phyloP scores from a whole-genome alignment of 495 filamentous ascomycete genomes.

The Penicillium odoratum region DNA sequence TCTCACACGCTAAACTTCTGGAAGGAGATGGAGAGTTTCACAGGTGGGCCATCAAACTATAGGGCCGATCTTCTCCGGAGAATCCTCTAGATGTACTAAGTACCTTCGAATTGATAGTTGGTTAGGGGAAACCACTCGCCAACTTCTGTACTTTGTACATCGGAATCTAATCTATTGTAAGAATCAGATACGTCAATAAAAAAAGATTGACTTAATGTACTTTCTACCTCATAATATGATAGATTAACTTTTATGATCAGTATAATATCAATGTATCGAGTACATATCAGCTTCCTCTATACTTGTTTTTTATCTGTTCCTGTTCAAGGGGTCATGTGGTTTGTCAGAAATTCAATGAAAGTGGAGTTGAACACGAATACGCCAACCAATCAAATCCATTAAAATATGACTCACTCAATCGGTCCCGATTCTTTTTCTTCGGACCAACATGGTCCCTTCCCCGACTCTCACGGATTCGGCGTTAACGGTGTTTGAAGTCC shows the following conservation, averaged over 20 bases:
- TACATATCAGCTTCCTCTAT: neutral
- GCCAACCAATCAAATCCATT: neutral
- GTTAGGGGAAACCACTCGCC: neutral
- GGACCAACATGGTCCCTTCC: conserved; percentile 2
- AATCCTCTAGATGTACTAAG: conserved; percentile 15
- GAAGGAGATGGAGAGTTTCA: conserved; percentile 34
- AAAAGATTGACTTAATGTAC: neutral
- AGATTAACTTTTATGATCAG: neutral
- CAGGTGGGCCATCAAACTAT: conserved; percentile 18
- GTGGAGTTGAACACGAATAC: neutral
- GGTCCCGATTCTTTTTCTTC: conserved; percentile 7
- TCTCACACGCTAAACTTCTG: conserved; percentile 19
- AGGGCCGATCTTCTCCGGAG: conserved; percentile 36
- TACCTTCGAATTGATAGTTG: neutral
- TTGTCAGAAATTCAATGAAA: conserved; percentile 5
- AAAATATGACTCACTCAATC: conserved; percentile 1
- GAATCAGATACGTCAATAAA: neutral
- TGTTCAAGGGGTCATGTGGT: conserved; percentile 1
- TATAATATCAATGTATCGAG: neutral
- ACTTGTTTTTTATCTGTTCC: neutral
- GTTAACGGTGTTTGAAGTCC: conserved; percentile 3
- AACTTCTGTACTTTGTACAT: neutral
- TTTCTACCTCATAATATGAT: neutral
- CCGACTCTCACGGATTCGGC: conserved; percentile 2
- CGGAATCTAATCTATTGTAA: neutral